A percentile compares a stretch with the other conserved stretches of the same genome.
These are phyloP conservation scores for Pseudogymnoascus sp. DNA, from an alignment of 2,329 filamentous ascomycete genomes.

Conservation along the genomic window DNA sequence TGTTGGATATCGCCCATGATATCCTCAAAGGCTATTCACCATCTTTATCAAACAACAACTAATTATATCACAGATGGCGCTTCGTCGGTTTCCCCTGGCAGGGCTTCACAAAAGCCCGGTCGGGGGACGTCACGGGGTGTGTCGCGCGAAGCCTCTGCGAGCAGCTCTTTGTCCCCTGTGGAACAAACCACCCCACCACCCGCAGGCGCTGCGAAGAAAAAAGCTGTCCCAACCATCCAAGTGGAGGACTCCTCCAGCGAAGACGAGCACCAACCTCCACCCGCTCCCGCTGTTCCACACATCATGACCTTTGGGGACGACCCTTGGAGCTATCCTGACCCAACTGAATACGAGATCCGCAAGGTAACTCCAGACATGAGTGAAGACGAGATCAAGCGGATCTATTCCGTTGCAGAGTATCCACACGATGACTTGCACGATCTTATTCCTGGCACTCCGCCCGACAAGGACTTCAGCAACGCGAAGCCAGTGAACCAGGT, in stretches of 20 bases:
- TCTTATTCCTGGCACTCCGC: conserved; percentile 78
- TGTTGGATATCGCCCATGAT: background rate
- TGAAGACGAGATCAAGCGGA: conserved; percentile 76
- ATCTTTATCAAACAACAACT: background rate
- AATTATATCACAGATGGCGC: background rate
- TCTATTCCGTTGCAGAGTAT: conserved; percentile 80
- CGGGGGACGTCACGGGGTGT: conserved; percentile 23
- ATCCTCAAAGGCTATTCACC: background rate
- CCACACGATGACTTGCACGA: conserved; percentile 74
- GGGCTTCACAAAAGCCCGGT: background rate
- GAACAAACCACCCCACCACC: conserved; percentile 33
- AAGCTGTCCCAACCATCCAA: conserved; percentile 44
- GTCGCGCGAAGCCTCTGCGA: conserved; percentile 41
- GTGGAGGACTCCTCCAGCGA: conserved; percentile 34
- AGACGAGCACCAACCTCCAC: conserved; percentile 50
- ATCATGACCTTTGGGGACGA: conserved; percentile 86
- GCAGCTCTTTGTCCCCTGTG: conserved; percentile 53
- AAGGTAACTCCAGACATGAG: conserved; percentile 66
- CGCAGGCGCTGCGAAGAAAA: conserved; percentile 54
- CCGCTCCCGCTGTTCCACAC: conserved; percentile 49
- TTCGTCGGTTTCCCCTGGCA: background rate
- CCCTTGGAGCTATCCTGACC: conserved; percentile 82
- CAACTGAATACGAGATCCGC: conserved; percentile 89
- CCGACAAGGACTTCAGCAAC: conserved; percentile 91
- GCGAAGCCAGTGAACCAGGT: conserved; percentile 92